Conservation (phyloP, 345 rosid genomes). For the Populus simonii region DNA sequence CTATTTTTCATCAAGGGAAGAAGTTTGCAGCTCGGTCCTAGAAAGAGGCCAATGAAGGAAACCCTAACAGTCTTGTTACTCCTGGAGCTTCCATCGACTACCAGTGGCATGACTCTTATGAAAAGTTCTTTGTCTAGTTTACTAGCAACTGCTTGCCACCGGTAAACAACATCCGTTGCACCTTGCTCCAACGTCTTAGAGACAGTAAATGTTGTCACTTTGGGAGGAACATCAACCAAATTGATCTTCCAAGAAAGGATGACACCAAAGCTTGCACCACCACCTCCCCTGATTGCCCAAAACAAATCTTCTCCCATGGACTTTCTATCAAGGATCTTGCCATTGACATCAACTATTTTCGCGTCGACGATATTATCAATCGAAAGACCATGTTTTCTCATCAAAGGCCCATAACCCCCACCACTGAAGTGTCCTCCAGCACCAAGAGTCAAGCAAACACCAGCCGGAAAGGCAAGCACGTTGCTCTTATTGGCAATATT, state of each 20-base stretch:
- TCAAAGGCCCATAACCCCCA: not conserved
- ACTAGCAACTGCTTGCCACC: constrained; percentile 39
- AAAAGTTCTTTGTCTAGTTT: constrained; percentile 31
- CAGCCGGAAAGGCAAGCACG: constrained; percentile 2
- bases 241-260: constrained; percentile 9
- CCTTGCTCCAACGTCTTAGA: constrained; percentile 30
- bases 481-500: not conserved
- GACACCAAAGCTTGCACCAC: constrained; percentile 7
- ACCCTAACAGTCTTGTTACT: not conserved
- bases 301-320: constrained; percentile 1
- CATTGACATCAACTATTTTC: not conserved
- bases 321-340: not conserved
- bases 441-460: constrained; percentile 1
- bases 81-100: not conserved
- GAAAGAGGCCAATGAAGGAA: not conserved
- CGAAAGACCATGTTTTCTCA: constrained; percentile 4
- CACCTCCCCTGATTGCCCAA: constrained; percentile 8
- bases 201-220: constrained; percentile 27
- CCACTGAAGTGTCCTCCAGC: constrained; percentile 2
- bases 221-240: constrained; percentile 5
- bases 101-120: constrained; percentile 22
- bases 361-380: constrained; percentile 1
- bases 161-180: constrained; percentile 22
- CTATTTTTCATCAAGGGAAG: not conserved
- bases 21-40: not conserved